Evolutionary conservation across 208 protist genomes (phyloP).

Genomic region (Acanthamoeba divionensis): DNA sequence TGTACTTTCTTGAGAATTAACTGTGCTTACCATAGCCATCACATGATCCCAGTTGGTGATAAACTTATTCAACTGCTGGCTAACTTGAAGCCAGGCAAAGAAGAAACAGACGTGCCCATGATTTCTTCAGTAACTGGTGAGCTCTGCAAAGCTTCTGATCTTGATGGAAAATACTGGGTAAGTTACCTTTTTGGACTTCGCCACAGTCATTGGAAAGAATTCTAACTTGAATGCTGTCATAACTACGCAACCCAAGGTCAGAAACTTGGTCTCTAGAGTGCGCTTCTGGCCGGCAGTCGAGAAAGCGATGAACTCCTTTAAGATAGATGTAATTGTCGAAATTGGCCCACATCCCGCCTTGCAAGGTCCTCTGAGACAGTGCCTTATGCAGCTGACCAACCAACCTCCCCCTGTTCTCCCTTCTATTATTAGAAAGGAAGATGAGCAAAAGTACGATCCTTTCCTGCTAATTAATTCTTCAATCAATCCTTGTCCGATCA

Average conservation of each 20-base stretch:
- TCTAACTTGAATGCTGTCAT: no score
- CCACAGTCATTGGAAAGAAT: no score
- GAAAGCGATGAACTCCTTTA: not conserved
- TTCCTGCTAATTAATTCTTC: no score
- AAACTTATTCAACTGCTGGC: not conserved
- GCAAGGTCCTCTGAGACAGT: not conserved
- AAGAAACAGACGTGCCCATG: not conserved
- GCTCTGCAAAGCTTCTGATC: not conserved
- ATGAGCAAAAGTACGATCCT: not conserved
- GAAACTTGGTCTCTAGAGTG: slow-evolving; percentile 22
- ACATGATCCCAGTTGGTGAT: not conserved
- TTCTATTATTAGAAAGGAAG: slow-evolving; percentile 1
- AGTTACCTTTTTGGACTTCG: no score
- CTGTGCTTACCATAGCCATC: slow-evolving; percentile 30
- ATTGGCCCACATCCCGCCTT: not conserved
- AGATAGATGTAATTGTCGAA: slow-evolving; percentile 1
- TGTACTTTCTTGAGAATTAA: not conserved
- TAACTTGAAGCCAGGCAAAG: not conserved
- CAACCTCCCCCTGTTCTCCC: not conserved
- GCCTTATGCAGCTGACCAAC: not conserved
- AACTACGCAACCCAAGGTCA: no score
- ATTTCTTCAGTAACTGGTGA: not conserved
- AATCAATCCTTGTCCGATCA: no score
- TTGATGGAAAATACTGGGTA: slow-evolving; percentile 9
- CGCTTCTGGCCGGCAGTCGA: slow-evolving; percentile 32